phyloP scores from a whole-genome alignment of 306 rosid genomes.

The Boehmeria nivea region DNA sequence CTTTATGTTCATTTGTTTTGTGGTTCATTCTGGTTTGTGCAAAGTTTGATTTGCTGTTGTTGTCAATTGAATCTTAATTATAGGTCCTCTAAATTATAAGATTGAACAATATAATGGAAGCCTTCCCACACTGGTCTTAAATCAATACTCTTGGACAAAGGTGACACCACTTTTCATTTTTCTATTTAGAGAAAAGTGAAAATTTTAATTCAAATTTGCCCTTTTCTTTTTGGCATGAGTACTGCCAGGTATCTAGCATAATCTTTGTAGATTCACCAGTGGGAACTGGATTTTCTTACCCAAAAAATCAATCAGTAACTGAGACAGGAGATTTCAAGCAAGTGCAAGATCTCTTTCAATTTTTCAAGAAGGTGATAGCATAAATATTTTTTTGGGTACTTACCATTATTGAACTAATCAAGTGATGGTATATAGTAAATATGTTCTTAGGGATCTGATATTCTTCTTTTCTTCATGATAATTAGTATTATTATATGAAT shows the following conservation, averaged over 20 bases:
- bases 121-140: conserved; percentile 38
- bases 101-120: conserved; percentile 40
- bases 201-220: too few species aligned
- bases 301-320: conserved; percentile 19
- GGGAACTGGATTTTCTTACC: conserved; percentile 63
- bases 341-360: conserved; percentile 39
- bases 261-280: conserved; percentile 63
- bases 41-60: too few species aligned
- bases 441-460: neutral
- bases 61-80: conserved; percentile 2
- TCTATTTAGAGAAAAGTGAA: neutral
- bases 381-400: neutral
- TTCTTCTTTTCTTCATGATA: neutral
- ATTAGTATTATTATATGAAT: neutral
- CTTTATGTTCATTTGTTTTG: too few species aligned
- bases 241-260: conserved; percentile 52
- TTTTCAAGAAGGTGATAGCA: conserved; percentile 39
- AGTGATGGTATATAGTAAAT: too few species aligned
- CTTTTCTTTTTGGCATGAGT: too few species aligned
- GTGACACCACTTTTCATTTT: conserved; percentile 9
- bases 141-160: conserved; percentile 70
- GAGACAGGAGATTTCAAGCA: conserved; percentile 30
- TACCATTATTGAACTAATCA: neutral
- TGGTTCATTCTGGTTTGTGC: too few species aligned
- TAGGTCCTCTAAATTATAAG: conserved; percentile 41